A percentile compares a stretch with the other conserved stretches of the same genome.
Conservation (phyloP, 768 basidiomycete genomes). For the Krasilnikovozyma curviuscula region DNA sequence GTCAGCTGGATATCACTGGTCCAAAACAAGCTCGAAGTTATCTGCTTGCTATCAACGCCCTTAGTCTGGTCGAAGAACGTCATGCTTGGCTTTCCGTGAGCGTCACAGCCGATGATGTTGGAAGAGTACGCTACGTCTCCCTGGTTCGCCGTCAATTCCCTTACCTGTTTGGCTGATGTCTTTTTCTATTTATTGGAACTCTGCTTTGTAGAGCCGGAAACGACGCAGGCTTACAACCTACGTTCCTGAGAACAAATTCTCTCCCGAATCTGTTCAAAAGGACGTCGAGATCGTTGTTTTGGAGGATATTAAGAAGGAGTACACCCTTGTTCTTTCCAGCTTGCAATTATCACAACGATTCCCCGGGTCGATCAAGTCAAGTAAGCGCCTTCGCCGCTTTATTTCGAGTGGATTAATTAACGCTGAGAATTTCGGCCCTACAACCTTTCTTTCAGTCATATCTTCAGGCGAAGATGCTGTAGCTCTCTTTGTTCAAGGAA, state of each 20-base stretch:
- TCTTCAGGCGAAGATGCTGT: conserved; percentile 42
- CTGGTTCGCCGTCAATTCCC: not conserved
- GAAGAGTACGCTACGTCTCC: not conserved
- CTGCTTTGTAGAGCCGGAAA: conserved; percentile 47
- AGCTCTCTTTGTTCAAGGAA: conserved; percentile 54
- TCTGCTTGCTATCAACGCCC: conserved; percentile 68
- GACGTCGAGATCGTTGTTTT: conserved; percentile 64
- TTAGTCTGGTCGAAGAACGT: conserved; percentile 59
- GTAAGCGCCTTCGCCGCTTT: conserved; percentile 30
- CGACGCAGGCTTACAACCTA: conserved; percentile 50
- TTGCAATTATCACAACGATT: conserved; percentile 54
- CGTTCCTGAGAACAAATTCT: conserved; percentile 56
- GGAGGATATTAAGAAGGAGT: conserved; percentile 34
- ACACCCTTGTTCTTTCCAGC: conserved; percentile 54
- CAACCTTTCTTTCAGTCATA: conserved; percentile 14
- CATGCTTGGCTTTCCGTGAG: conserved; percentile 68
- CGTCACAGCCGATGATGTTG: conserved; percentile 24
- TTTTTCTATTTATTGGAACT: not conserved
- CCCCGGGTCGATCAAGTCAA: conserved; percentile 37
- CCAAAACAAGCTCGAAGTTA: conserved; percentile 54
- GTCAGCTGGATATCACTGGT: conserved; percentile 34
- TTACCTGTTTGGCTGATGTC: not conserved
- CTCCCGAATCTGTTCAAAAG: conserved; percentile 33
- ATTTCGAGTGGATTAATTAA: conserved; percentile 6
- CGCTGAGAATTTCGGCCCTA: not conserved